Evolutionary conservation across 495 filamentous ascomycete species (phyloP).

Genomic region (Hypoxylon lenormandii): DNA sequence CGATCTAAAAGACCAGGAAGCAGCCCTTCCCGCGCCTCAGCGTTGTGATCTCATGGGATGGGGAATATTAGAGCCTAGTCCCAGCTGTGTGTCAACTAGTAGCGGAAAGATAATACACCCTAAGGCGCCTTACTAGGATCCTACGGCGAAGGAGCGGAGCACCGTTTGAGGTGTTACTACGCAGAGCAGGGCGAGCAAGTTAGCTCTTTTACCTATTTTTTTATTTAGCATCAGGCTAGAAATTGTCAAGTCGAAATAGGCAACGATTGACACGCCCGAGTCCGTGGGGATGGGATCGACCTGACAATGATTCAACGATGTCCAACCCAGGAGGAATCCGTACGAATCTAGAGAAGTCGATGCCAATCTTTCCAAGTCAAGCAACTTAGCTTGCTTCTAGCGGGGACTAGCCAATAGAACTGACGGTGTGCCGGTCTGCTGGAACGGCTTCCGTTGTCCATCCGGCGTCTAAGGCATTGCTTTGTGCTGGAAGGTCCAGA

Average conservation of each 20-base stretch:
- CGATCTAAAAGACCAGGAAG: constrained; percentile 24
- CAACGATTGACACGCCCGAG: constrained; percentile 28
- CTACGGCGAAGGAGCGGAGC: constrained; percentile 13
- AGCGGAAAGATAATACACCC: constrained; percentile 28
- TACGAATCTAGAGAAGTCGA: constrained; percentile 26
- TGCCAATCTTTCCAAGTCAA: constrained; percentile 30
- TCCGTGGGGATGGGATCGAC: constrained; percentile 13
- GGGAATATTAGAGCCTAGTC: constrained; percentile 14
- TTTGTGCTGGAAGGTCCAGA: constrained; percentile 11
- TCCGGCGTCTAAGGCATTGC: constrained; percentile 12
- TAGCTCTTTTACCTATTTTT: constrained; percentile 25
- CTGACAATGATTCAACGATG: constrained; percentile 18
- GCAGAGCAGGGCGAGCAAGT: constrained; percentile 7
- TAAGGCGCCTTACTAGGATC: constrained; percentile 5
- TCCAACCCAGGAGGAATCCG: constrained; percentile 32
- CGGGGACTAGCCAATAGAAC: constrained; percentile 11
- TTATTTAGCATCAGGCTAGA: constrained; percentile 16
- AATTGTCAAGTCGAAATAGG: constrained; percentile 28
- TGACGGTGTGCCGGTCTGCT: constrained; percentile 9
- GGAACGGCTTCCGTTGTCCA: background rate
- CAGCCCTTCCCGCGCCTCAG: constrained; percentile 1
- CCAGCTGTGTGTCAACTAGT: constrained; percentile 18
- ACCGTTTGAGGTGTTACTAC: constrained; percentile 15
- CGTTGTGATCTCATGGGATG: constrained; percentile 25
- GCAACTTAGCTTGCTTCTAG: constrained; percentile 10